phyloP scores from a whole-genome alignment of 192 early-diverging fungal species.

The Coemansia erecta region DNA sequence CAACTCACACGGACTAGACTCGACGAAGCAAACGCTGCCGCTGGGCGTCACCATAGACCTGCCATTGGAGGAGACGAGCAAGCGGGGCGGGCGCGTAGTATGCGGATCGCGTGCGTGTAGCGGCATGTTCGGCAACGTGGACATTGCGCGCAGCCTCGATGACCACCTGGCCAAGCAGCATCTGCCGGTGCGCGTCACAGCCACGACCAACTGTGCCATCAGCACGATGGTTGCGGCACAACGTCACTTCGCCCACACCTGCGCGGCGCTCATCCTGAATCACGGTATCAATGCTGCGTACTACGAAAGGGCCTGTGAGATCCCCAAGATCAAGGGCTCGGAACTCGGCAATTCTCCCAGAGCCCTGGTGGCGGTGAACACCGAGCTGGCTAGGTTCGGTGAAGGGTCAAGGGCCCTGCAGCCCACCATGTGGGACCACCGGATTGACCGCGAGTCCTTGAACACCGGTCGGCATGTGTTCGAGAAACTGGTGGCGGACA shows the following conservation, averaged over 20 bases:
- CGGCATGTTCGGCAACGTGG: slow-evolving; percentile 69
- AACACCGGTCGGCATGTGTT: slow-evolving; percentile 81
- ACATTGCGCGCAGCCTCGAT: slow-evolving; percentile 69
- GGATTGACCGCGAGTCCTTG: slow-evolving; percentile 75
- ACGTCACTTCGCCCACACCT: slow-evolving; percentile 69
- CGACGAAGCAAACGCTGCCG: background rate
- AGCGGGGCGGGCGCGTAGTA: slow-evolving; percentile 61
- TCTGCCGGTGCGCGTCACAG: slow-evolving; percentile 74
- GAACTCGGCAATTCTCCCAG: slow-evolving; percentile 9
- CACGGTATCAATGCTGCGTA: slow-evolving; percentile 97
- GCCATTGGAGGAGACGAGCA: slow-evolving; percentile 78
- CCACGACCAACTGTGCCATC: slow-evolving; percentile 94
- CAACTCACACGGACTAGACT: slow-evolving; percentile 27
- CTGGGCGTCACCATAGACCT: slow-evolving; percentile 93
- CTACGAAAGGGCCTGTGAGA: slow-evolving; percentile 74
- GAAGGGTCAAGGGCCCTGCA: slow-evolving; percentile 64
- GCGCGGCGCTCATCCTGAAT: slow-evolving; percentile 84
- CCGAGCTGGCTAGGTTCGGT: slow-evolving; percentile 91
- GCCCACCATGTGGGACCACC: slow-evolving; percentile 78
- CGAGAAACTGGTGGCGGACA: slow-evolving; percentile 93
- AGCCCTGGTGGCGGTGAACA: slow-evolving; percentile 84
- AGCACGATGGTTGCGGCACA: slow-evolving; percentile 87
- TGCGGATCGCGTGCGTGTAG: slow-evolving; percentile 15
- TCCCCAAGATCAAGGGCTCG: slow-evolving; percentile 45
- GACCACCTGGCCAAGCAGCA: slow-evolving; percentile 65